Evolutionary conservation across 768 basidiomycete species (phyloP), one percentile per base, ranked within the genome.

Genomic region (Pleurotus giganteus): DNA sequence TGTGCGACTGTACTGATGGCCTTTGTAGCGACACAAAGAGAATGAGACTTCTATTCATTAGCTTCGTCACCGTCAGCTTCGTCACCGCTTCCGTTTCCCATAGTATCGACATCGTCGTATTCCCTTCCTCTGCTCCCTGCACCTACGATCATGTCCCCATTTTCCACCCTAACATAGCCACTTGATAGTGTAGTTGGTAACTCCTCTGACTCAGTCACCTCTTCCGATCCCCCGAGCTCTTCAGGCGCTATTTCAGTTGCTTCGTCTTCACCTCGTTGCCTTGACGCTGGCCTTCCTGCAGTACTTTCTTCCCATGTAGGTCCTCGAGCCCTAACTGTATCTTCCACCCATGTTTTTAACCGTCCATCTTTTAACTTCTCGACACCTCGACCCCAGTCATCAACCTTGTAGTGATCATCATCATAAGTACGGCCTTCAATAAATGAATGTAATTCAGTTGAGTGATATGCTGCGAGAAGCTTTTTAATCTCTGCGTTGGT

Each of bases 391-490:
- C 26, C 19, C 23, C 58, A 54, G 32, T 63, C 57, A 23, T 59
- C 55, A 12, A 60, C 54, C 12, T 53, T 23, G 7, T 47, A 24
- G 15, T 43, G 26, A 2, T 41, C 53, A 36, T 59, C 59, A 15
- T 47, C 39, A 28, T 60, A 58, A 3, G 43, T 57, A 4, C 64
- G 58, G 4, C 68, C 66, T 12, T 54, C 56, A 1, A 61, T 58
- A 5, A 59, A 56, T 4, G 41, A 52, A 53, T 66, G 64, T 2
- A 69, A 47, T 36, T 68, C 61, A 2, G 34, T 4, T 1, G 19
- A 15, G 8, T 55, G 53, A 50, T 68, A 66, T 7, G 42, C 54
- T 2, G 53, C 36, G 19, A 68, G 56, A 15, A 69, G 58, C 11
- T 28, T 61, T 29, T 21, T 36, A 0, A 63, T 47, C 47, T 67